Evolutionary conservation across 176 grass and related monocot species (phyloP).

Genomic region (Phoenix roebelenii): DNA sequence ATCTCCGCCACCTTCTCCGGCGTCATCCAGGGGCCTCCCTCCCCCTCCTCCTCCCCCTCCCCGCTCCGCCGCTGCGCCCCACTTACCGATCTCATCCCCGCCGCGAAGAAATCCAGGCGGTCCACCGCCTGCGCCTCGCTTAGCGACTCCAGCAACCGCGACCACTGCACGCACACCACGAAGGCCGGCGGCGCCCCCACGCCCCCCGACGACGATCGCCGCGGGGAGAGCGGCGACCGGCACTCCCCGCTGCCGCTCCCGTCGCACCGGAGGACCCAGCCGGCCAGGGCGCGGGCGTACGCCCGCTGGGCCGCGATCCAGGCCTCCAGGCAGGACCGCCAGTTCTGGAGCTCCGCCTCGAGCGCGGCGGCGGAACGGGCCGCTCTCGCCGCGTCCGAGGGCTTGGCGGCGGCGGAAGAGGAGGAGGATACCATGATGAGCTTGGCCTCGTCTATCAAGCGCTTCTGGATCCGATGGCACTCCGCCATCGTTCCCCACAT

Average conservation of each 20-base stretch:
- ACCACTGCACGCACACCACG: slow-evolving; percentile 59
- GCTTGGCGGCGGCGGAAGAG: slow-evolving; percentile 1
- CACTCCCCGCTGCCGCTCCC: slow-evolving; percentile 11
- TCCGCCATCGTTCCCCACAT: slow-evolving; percentile 90
- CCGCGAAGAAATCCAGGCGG: slow-evolving; percentile 76
- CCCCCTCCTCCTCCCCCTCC: slow-evolving; percentile 39
- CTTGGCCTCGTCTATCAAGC: slow-evolving; percentile 69
- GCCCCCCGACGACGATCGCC: background rate
- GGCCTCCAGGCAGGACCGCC: slow-evolving; percentile 47
- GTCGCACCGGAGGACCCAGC: slow-evolving; percentile 59
- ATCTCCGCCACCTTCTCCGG: too few relatives aligned
- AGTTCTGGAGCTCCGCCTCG: slow-evolving; percentile 43
- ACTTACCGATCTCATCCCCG: slow-evolving; percentile 25
- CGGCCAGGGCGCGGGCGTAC: slow-evolving; percentile 58
- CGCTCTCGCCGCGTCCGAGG: background rate
- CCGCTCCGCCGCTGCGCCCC: slow-evolving; percentile 6
- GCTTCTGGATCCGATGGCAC: slow-evolving; percentile 68
- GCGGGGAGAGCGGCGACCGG: background rate
- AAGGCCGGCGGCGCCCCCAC: slow-evolving; percentile 31
- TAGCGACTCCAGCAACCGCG: slow-evolving; percentile 19
- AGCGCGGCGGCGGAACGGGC: slow-evolving; percentile 19
- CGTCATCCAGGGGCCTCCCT: slow-evolving; percentile 21
- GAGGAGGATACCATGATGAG: slow-evolving; percentile 42
- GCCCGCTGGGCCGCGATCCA: slow-evolving; percentile 67
- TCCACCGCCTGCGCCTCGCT: slow-evolving; percentile 37